Evolutionary conservation across 768 basidiomycete genomes (phyloP), one percentile per base, ranked within the genome.

Genomic region (Pleurotus sapidus): DNA sequence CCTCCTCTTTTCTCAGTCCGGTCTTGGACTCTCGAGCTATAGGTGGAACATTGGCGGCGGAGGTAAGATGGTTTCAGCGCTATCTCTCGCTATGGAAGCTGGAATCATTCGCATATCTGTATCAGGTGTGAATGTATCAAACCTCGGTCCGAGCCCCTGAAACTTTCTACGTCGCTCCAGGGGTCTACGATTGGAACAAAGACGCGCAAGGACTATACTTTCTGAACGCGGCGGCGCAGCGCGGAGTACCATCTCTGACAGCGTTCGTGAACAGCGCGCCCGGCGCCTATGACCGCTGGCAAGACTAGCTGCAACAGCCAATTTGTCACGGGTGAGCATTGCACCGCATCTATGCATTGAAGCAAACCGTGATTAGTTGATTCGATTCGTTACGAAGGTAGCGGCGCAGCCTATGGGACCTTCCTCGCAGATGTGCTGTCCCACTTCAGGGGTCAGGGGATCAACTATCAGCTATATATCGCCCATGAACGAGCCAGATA

Each of bases 211-310:
- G 77, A 12, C 63, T 68, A 3, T 78, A 69, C 61, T 79, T 77
- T 60, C 64, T 78, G 46, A 66, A 62, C n/a, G 68, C 73, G 61
- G 77, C 77, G 0, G 67, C 71, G 14, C 64, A 66, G 34, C 62
- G 62, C 39, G 70, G 69, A 6, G 76, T 79, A 12, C 64, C 69
- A 14, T 66, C 68, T 20, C 50, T 79, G 25, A 78, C 77, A 5
- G 70, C 71, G 54, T 79, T 79, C 59, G 73, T 72, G 14, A 79
- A 77, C 50, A 77, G 73, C 46, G 77, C 77, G n/a, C 14, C 74
- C 74, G 4, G 66, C 74, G 1, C 61, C 61, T 25, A 59, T 75
- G 56, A 75, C 74, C 3, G 68, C 68, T 11, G 68, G 68, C 8
- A 58, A 60, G 2, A 65, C 69, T n/a, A 76, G 72, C 57, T 76